Percentiles rank a stretch among this genome's conserved stretches.
Conservation (phyloP, 805 yeast genomes). For the Ogataea parapolymorpha region DNA sequence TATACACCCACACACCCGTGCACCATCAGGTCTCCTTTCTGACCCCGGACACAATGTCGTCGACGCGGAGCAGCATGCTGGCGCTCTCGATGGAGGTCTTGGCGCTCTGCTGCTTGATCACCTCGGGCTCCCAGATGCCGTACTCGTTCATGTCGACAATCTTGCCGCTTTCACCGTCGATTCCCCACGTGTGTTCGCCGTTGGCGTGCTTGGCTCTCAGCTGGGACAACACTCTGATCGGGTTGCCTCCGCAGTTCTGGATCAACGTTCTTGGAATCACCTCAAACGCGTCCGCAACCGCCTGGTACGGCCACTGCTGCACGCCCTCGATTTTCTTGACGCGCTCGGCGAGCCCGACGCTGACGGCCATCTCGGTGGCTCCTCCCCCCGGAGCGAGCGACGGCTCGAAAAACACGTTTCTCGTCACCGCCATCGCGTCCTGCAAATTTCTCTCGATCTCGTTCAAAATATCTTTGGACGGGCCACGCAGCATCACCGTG, state of each 20-base stretch:
- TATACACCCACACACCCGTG: conserved; percentile 2
- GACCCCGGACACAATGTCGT: conserved; percentile 96
- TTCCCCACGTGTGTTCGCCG: conserved; percentile 81
- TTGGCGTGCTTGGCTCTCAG: conserved; percentile 95
- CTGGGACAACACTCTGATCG: conserved; percentile 84
- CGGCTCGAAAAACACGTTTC: conserved; percentile 94
- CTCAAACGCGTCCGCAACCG: conserved; percentile 98
- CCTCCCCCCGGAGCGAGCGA: conserved; percentile 98
- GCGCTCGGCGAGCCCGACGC: conserved; percentile 81
- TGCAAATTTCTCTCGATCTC: conserved; percentile 96
- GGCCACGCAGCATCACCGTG: conserved; percentile 89
- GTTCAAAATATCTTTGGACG: conserved; percentile 92
- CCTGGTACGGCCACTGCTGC: conserved; percentile 98
- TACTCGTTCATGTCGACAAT: conserved; percentile 92
- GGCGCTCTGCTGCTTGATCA: conserved; percentile 91
- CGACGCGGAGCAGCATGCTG: conserved; percentile 89
- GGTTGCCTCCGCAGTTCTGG: conserved; percentile 97
- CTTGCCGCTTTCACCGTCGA: conserved; percentile 93
- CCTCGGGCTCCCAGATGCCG: conserved; percentile 99
- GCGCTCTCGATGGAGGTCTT: conserved; percentile 99
- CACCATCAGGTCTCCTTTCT: conserved; percentile 37
- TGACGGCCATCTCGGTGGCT: conserved; percentile 98
- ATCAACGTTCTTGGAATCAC: conserved; percentile 96
- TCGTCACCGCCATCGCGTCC: conserved; percentile 97
- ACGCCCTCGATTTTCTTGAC: conserved; percentile 93